A percentile compares a stretch with the other conserved stretches of the same genome.
phyloP scores from a whole-genome alignment of 768 basidiomycete genomes.

The Rhizopogon vesiculosus region DNA sequence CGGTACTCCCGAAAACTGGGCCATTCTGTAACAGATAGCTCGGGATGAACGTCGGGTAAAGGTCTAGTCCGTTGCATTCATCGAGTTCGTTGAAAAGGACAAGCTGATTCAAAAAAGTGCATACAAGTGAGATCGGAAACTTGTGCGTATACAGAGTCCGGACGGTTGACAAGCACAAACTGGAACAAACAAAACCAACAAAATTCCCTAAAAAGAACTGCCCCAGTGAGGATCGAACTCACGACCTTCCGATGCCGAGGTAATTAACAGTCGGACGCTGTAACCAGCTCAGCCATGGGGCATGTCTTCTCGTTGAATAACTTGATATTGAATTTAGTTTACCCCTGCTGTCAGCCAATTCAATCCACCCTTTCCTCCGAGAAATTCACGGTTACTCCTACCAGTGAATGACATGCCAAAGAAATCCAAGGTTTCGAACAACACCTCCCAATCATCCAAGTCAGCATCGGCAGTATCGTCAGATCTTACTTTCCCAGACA shows the following conservation, averaged over 20 bases:
- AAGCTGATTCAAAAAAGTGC: background rate
- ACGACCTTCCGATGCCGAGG: constrained; percentile 41
- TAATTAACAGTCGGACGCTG: constrained; percentile 44
- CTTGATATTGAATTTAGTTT: background rate
- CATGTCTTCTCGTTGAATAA: constrained; percentile 13
- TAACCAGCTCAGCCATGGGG: constrained; percentile 52
- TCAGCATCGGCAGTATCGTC: background rate
- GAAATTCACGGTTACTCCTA: background rate
- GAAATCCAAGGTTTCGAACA: background rate
- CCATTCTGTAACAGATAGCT: constrained; percentile 44
- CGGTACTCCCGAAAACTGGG: constrained; percentile 55
- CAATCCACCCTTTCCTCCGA: too few species aligned
- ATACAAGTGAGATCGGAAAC: background rate
- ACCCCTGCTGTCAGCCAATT: too few species aligned
- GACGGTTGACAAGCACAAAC: background rate
- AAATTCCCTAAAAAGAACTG: constrained; percentile 21
- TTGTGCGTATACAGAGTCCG: too few species aligned
- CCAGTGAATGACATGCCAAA: background rate
- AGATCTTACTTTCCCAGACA: constrained; percentile 35
- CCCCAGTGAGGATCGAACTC: constrained; percentile 53
- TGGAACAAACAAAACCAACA: background rate
- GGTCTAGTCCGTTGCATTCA: constrained; percentile 36
- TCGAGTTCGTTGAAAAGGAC: constrained; percentile 5
- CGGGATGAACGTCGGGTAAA: constrained; percentile 39
- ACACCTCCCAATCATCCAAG: background rate